These are phyloP conservation scores for Aureobasidium sp. DNA, from an alignment of 2,329 filamentous ascomycete species.

Conservation along the genomic window DNA sequence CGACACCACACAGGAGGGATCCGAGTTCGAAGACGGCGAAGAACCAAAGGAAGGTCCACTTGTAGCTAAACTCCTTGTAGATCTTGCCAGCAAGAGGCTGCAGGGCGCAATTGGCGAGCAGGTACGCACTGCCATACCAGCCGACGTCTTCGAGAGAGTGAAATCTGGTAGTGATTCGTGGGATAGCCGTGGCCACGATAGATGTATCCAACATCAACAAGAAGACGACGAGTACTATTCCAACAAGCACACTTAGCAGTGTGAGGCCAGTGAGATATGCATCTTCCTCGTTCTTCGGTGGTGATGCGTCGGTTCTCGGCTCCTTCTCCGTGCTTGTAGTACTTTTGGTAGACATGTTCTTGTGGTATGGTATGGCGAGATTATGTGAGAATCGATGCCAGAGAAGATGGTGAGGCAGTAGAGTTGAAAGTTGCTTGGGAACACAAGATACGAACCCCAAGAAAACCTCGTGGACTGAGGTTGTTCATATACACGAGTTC, in stretches of 20 bases:
- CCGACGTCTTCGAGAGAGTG: constrained; percentile 31
- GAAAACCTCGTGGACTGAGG: not conserved
- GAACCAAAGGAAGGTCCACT: constrained; percentile 41
- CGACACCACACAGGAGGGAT: constrained; percentile 45
- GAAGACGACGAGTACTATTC: constrained; percentile 15
- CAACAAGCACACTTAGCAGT: constrained; percentile 22
- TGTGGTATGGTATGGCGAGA: not conserved
- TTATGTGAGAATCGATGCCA: not conserved
- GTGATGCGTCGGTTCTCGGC: not conserved
- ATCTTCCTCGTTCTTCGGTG: constrained; percentile 25
- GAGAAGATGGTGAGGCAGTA: not conserved
- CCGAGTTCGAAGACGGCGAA: constrained; percentile 44
- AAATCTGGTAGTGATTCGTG: constrained; percentile 35
- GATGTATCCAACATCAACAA: constrained; percentile 29
- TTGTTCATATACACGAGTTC: not conserved
- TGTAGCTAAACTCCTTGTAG: constrained; percentile 47
- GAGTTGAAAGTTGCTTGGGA: not conserved
- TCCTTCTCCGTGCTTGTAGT: not conserved
- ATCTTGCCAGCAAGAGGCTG: constrained; percentile 47
- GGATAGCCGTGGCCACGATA: constrained; percentile 33
- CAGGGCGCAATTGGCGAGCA: constrained; percentile 34
- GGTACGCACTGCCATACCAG: constrained; percentile 34
- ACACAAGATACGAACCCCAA: too few relatives aligned
- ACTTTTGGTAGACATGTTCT: not conserved
- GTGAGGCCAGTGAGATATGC: constrained; percentile 29